A percentile compares a stretch with the other conserved stretches of the same genome.
Conservation (phyloP, 495 filamentous ascomycete species). For the Darksidea phi region DNA sequence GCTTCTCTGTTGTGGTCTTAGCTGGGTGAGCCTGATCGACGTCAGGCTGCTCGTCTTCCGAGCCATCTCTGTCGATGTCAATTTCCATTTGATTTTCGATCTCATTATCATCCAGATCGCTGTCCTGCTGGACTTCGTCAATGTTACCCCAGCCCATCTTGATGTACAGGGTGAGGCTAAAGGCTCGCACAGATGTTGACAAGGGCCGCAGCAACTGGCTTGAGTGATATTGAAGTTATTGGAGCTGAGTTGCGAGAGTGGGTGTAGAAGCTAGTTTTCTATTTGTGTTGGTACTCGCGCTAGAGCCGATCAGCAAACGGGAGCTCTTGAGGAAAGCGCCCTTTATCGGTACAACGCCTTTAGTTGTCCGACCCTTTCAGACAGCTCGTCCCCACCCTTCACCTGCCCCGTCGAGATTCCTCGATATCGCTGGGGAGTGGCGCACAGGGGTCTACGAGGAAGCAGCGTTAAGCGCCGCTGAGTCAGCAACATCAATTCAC, state of each 20-base stretch:
- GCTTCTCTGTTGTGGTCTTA: constrained; percentile 17
- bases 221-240: too few species aligned
- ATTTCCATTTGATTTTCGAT: constrained; percentile 4
- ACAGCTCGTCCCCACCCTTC: too few species aligned
- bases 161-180: background rate
- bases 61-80: constrained; percentile 11
- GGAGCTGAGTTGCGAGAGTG: too few species aligned
- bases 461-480: background rate
- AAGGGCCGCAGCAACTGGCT: too few species aligned
- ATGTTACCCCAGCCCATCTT: background rate
- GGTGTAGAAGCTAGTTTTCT: background rate
- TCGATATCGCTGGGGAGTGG: too few species aligned
- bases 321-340: too few species aligned
- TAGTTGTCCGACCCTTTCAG: too few species aligned
- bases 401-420: too few species aligned
- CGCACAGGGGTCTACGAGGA: too few species aligned
- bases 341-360: too few species aligned
- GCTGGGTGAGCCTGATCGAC: constrained; percentile 9
- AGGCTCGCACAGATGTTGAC: background rate
- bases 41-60: too few species aligned
- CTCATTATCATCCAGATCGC: background rate
- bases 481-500: constrained; percentile 11
- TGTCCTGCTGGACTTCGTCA: background rate
- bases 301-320: background rate
- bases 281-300: background rate